These are phyloP conservation scores for Takashimella tepidaria DNA, from an alignment of 1,284 basidiomycete species.

Conservation along the genomic window DNA sequence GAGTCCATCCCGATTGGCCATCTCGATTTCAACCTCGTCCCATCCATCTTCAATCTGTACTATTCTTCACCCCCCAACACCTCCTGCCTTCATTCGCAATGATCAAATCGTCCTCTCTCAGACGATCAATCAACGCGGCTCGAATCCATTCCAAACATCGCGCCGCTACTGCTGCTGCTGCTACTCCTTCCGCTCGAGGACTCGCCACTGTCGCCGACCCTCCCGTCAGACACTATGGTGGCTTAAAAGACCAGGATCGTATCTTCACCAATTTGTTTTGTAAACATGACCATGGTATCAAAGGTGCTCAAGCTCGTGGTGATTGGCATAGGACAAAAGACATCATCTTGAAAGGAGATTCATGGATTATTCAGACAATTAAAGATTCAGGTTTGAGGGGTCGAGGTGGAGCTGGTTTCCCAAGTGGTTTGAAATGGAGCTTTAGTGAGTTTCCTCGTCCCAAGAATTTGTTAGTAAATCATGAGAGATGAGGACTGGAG, in stretches of 20 bases:
- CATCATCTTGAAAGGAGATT: constrained; percentile 87
- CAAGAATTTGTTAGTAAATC: not conserved
- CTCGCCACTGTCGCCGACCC: constrained; percentile 70
- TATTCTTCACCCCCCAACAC: not conserved
- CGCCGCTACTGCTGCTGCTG: not conserved
- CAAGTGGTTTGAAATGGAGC: constrained; percentile 95
- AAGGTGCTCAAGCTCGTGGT: constrained; percentile 83
- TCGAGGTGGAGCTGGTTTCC: constrained; percentile 95
- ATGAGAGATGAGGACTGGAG: not conserved
- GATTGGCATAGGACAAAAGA: constrained; percentile 99
- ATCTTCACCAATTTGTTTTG: constrained; percentile 86
- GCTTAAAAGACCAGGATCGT: constrained; percentile 87
- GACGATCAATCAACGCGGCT: not conserved
- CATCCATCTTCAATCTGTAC: not conserved
- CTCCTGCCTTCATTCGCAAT: not conserved
- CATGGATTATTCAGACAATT: constrained; percentile 94
- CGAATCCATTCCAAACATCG: not conserved
- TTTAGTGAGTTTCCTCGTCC: constrained; percentile 60
- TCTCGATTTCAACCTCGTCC: too few species aligned
- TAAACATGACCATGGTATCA: constrained; percentile 78
- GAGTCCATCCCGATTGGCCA: not conserved
- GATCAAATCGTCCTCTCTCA: not conserved
- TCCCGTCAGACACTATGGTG: constrained; percentile 79
- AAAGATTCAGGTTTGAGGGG: constrained; percentile 95
- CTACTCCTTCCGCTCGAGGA: constrained; percentile 4